phyloP scores from a whole-genome alignment of 805 yeast species.

The Cyberlindnera samutprakarnensis region DNA sequence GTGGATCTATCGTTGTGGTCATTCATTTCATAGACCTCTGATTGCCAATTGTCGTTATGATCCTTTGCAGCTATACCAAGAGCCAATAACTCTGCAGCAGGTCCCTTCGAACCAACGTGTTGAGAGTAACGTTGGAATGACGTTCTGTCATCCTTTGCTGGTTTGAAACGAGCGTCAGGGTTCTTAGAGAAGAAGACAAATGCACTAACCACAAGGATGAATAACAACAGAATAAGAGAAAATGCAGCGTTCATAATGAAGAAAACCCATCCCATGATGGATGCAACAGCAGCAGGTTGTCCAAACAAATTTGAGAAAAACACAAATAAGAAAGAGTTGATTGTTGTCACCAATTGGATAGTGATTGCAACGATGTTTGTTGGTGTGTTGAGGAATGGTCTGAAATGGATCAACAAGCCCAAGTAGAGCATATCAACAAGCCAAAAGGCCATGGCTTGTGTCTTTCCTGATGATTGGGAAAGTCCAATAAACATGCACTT shows the following conservation, averaged over 20 bases:
- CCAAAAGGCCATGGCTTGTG: constrained; percentile 73
- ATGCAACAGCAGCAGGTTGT: constrained; percentile 69
- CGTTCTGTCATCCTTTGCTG: constrained; percentile 87
- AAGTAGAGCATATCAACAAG: constrained; percentile 68
- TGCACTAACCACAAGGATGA: constrained; percentile 60
- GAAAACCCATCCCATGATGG: constrained; percentile 89
- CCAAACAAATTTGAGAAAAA: constrained; percentile 82
- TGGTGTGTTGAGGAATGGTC: constrained; percentile 77
- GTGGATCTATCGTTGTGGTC: constrained; percentile 12
- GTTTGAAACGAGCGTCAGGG: constrained; percentile 83
- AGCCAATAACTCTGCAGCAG: constrained; percentile 52
- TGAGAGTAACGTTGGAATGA: constrained; percentile 59
- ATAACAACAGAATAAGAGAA: constrained; percentile 61
- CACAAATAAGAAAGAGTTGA: constrained; percentile 78
- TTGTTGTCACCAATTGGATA: constrained; percentile 61
- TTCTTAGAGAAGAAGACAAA: constrained; percentile 66
- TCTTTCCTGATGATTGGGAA: constrained; percentile 74
- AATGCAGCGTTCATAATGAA: constrained; percentile 87
- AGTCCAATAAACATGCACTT: constrained; percentile 72
- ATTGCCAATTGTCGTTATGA: constrained; percentile 69
- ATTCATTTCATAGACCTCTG: constrained; percentile 30
- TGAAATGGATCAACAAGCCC: constrained; percentile 49
- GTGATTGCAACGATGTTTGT: constrained; percentile 72
- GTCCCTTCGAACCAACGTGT: constrained; percentile 24
- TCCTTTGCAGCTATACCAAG: constrained; percentile 79